Base-by-base conservation (phyloP, 352 stramenopile genomes). In the Globisporangium carolinianum region DNA sequence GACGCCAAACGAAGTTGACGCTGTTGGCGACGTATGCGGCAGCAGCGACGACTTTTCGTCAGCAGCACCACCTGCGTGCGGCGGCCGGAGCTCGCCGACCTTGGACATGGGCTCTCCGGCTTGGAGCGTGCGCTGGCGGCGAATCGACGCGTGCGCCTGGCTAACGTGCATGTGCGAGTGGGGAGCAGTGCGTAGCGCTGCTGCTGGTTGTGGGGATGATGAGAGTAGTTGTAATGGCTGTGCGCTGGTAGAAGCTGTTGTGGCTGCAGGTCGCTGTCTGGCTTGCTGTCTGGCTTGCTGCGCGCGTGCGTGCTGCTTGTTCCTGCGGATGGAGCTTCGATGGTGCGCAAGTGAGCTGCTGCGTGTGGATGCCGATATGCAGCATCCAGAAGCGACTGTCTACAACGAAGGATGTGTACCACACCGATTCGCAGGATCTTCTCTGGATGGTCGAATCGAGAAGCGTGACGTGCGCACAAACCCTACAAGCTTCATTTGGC, bases 71-170 rank as follows among this genome's bases (percentile, higher is more conserved):
- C 47, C 47, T 42, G 49, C 2, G 41, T 45, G 56, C 39, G 38
- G 24, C n/a, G 39, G n/a, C 11, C 51, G 58, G 12, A 49, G 51
- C 43, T 53, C 55, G 36, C 35, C 57, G 49, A 57, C 42, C 32
- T 62, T 62, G 15, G 57, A 50, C 55, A 53, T 53, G n/a, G 62
- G 10, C 6, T 76, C 14, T n/a, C 38, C 66, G 5, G 58, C 55
- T 58, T 84, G 67, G 46, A 63, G 67, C 9, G 72, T 84, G 60
- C 69, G 69, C 43, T 74, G 71, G 63, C 79, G 79, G 36, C 79
- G 74, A 38, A 89, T 69, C 36, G 71, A 74, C 55, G 74, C 73
- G 62, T 86, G 73, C 42, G 79, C 79, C 53, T 86, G 73, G 48
- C 67, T 76, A 52, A 78, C 80, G 74, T 89, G 79, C 76, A 89